Evolutionary conservation across 305 asterid genomes (phyloP), one percentile per base, ranked within the genome.

Genomic region (Plantago coronopus): DNA sequence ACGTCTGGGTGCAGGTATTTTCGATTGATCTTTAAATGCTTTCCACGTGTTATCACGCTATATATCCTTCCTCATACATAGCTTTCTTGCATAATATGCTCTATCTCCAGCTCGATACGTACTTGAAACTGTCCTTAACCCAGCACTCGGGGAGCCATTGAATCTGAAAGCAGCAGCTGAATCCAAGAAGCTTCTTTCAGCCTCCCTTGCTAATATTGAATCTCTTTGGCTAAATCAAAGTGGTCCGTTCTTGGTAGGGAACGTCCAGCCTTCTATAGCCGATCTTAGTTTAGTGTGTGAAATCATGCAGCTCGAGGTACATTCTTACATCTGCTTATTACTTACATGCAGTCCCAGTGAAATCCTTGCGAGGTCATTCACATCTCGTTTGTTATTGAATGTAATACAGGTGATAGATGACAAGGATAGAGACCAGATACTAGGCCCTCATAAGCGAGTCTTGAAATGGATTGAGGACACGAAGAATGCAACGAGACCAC

Each of bases 281-380:
- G 99, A 89, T 74, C 83, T 93, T 72, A 81, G 89, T 67, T 78
- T 93, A 69, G 95, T 83, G 44, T 93, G 95, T 67, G 99, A 87
- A 75, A 63, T 87, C 55, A 83, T 85, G 97, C 86, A 87, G 69
- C 95, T 87, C 47, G 81, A 89, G 97, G 98, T 91, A 80, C 61
- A 43, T 11, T 63, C 46, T 25, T 54, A 37, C 55, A 40, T 47
- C 46, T 48, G 7, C 27, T 37, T 10, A 3, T 18, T 37, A 18
- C 16, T 3, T 37, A 18, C 17, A 12, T 34, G 2, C n/a, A 2
- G 29, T 7, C 22, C 7, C 2, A 3, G 17, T 27, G 60, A 27
- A 27, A n/a, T 46, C 11, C 13, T 9, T 14, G n/a, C 4, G 16
- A 50, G 15, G 17, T 22, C 20, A 11, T 49, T n/a, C 13, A 20